Evolutionary conservation across 257 asterid genomes (phyloP), one percentile per base, ranked within the genome.

Genomic region (Solanum sejunctum): DNA sequence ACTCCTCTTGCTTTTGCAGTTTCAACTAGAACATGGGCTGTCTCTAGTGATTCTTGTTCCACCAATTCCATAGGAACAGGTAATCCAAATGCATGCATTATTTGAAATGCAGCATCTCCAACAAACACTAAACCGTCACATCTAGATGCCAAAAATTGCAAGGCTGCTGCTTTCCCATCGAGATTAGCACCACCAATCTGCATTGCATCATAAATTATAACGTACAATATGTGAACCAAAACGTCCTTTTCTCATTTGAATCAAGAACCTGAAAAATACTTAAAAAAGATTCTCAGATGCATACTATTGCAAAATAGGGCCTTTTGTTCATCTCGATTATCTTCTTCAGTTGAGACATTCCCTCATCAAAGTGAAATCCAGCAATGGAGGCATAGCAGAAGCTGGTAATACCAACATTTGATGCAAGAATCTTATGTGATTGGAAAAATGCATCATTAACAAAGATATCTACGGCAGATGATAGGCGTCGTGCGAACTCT

Each of bases 111-210:
- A 90, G 94, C 89, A 85, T 85, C 87, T 81, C 99, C 99, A 86
- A 95, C 92, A 91, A 96, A 95, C 61, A 93, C 87, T 58, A 96
- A 86, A 83, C 97, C 96, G 85, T 96, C 98, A 90, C 99, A 96
- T 58, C 26, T 85, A 84, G 95, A 91, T 83, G 90, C 92, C 83
- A 96, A 88, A 83, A 88, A 85, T 41, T 39, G 90, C 89, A 95
- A 61, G 41, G 97, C 98, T 51, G 88, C 91, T 85, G 92, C 95
- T 92, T 96, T 96, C 39, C 85, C 92, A 61, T 87, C 87, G 79
- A 96, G 93, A 87, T 91, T 92, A 61, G 93, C 92, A 82, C 99
- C 99, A 41, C 98, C 93, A 82, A 96, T 89, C 98, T 96, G 98
- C 87, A 83, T 70, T 66, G 73, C 69, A 83, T 83, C 85, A 61